These are phyloP conservation scores for Cladophialophora exuberans DNA, from an alignment of 2,329 filamentous ascomycete species.

Conservation along the genomic window DNA sequence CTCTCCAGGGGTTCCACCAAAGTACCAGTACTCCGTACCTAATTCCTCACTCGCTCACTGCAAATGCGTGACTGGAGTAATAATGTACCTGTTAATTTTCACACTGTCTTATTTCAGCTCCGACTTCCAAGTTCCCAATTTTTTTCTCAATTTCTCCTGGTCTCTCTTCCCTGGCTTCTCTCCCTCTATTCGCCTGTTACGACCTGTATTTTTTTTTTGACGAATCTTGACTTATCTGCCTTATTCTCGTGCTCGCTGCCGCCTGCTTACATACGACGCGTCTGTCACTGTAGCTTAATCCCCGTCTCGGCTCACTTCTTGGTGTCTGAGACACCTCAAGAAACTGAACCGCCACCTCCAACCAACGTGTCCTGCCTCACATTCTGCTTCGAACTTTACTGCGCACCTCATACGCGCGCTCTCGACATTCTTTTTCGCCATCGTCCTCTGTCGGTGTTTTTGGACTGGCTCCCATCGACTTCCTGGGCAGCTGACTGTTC, in stretches of 20 bases:
- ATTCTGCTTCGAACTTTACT: slow-evolving; percentile 15
- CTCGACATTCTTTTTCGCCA: slow-evolving; percentile 17
- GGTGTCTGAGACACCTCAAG: slow-evolving; percentile 30
- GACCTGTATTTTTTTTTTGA: slow-evolving; percentile 15
- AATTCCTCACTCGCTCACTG: too few relatives aligned
- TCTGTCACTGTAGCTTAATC: slow-evolving; percentile 14
- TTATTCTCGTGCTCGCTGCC: slow-evolving; percentile 11
- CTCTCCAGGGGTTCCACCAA: background rate
- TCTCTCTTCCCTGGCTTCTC: slow-evolving; percentile 2
- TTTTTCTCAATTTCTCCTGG: slow-evolving; percentile 14
- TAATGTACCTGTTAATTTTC: background rate
- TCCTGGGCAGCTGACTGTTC: slow-evolving; percentile 8
- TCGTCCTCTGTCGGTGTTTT: slow-evolving; percentile 11
- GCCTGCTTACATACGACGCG: slow-evolving; percentile 17
- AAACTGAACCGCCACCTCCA: slow-evolving; percentile 13
- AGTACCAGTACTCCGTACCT: background rate
- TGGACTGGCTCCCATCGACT: slow-evolving; percentile 32
- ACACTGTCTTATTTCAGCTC: slow-evolving; percentile 19
- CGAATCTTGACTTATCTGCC: slow-evolving; percentile 12
- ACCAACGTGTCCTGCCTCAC: slow-evolving; percentile 19
- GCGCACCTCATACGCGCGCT: slow-evolving; percentile 8
- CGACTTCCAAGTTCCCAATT: background rate
- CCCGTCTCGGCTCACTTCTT: slow-evolving; percentile 1
- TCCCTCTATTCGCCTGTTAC: slow-evolving; percentile 15
- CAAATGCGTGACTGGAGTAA: background rate